Evolutionary conservation across 495 filamentous ascomycete species (phyloP), one percentile per base, ranked within the genome.

Genomic region (Aspergillus biplanus): DNA sequence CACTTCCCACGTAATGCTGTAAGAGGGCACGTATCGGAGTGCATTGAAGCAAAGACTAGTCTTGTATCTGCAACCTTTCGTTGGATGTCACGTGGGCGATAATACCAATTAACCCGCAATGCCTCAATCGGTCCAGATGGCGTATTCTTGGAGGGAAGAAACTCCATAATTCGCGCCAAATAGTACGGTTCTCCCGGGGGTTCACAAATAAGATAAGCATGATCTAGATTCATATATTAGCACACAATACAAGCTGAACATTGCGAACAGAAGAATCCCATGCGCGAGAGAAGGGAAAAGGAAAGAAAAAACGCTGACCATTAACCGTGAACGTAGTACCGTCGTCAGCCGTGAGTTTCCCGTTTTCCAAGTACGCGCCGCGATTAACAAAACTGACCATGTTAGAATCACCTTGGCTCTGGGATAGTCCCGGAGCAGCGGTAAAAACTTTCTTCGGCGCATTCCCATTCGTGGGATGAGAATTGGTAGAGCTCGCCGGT

Each of bases 141-240:
- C 73, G 93, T 84, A 61, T 93, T 91, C 62, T 91, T 87, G 62
- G 83, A 82, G 62, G 96, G 92, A 58, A 97, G 79, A 70, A 97
- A 97, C 75, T 98, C 96, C 93, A 99, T 98, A 71, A 99, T 93
- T 60, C 95, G 90, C 52, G 90, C 93, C 62, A 99, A 79, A 73
- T 99, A 99, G 77, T 99, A 99, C 31, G 95, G 96, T 73, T 99
- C 95, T 42, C 95, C 95, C 3, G 95, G 95, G 15, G 95, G 95
- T 76, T 99, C 95, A 78, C 93, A 99, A 60, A 99, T 89, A 65
- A 98, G 86, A 80, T 98, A 99, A 52, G 97, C 89, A 71, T 97
- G 92, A 80, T 99, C 95, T 99, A 76, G 9, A 62, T 39, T 7
- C 35, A 55, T 8, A 34, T 46, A 58, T 75, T 66, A 78, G 66